A percentile compares a stretch with the other conserved stretches of the same genome.
phyloP scores from a whole-genome alignment of 352 stramenopile species.

The Phytophthora sp. region DNA sequence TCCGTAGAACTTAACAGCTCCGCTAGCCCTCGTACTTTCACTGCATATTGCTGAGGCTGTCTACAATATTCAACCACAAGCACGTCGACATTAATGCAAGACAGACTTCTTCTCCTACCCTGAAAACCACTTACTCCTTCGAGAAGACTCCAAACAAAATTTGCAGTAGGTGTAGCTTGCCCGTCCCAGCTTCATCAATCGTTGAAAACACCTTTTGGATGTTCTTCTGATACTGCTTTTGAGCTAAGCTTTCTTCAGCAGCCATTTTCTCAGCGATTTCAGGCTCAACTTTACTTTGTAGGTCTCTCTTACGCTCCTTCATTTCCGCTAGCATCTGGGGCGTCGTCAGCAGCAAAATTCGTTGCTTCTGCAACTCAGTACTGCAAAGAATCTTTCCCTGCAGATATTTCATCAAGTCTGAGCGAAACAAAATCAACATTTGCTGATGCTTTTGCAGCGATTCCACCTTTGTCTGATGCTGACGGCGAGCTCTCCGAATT shows the following conservation, averaged over 20 bases:
- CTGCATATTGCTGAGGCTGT: conserved; percentile 43
- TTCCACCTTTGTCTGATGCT: conserved; percentile 54
- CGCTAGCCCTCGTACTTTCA: conserved; percentile 49
- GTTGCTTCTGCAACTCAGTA: conserved; percentile 56
- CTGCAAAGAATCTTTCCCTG: conserved; percentile 57
- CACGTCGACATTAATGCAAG: no score
- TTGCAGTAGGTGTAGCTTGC: conserved; percentile 60
- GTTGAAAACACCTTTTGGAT: conserved; percentile 61
- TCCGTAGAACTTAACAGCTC: conserved; percentile 45
- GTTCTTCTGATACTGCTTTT: conserved; percentile 37
- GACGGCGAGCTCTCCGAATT: conserved; percentile 33
- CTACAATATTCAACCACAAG: no score
- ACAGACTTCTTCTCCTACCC: no score
- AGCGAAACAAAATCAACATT: conserved; percentile 55
- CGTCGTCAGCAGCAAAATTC: conserved; percentile 60
- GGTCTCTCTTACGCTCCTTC: conserved; percentile 32
- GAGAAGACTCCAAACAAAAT: conserved; percentile 62
- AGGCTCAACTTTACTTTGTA: conserved; percentile 43
- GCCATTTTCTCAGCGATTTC: conserved; percentile 58
- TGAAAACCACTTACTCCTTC: conserved; percentile 69
- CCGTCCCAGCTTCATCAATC: conserved; percentile 39
- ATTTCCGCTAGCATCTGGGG: conserved; percentile 54
- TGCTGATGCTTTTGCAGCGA: conserved; percentile 45
- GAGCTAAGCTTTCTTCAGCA: conserved; percentile 18
- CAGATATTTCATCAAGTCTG: conserved; percentile 51